A percentile compares a stretch with the other conserved stretches of the same genome.
Conservation (phyloP, 1,139 yeast species). For the Barnettozyma hawaiiensis region DNA sequence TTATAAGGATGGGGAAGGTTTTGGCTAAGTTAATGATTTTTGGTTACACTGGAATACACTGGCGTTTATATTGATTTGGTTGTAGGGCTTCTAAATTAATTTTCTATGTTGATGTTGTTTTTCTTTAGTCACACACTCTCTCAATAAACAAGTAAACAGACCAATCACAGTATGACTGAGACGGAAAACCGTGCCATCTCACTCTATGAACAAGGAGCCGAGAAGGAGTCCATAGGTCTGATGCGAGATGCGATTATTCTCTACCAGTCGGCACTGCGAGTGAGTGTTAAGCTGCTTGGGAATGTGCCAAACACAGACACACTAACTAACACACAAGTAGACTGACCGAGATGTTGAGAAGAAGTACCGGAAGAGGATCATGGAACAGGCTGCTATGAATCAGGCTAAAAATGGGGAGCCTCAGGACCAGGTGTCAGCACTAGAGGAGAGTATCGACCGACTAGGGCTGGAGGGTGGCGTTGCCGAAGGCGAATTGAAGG, state of each 20-base stretch:
- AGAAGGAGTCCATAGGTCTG: slow-evolving; percentile 66
- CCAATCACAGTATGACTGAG: slow-evolving; percentile 2
- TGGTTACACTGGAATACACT: too few relatives aligned
- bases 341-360: slow-evolving; percentile 64
- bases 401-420: slow-evolving; percentile 19
- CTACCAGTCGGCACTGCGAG: slow-evolving; percentile 66
- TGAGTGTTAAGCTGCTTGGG: too few relatives aligned
- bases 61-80: too few relatives aligned
- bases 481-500: slow-evolving; percentile 33
- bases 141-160: too few relatives aligned
- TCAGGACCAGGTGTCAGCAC: slow-evolving; percentile 8
- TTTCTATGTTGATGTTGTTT: too few relatives aligned
- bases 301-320: too few relatives aligned
- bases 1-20: not conserved
- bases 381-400: slow-evolving; percentile 25
- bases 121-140: not conserved
- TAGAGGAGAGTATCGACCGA: slow-evolving; percentile 28
- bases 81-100: too few relatives aligned
- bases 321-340: slow-evolving; percentile 11
- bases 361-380: slow-evolving; percentile 51
- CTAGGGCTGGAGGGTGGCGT: slow-evolving; percentile 28
- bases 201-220: slow-evolving; percentile 65
- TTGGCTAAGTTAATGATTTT: too few relatives aligned
- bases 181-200: slow-evolving; percentile 42
- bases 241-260: slow-evolving; percentile 74